These are phyloP conservation scores for Botryotinia globosa DNA, from an alignment of 2,329 filamentous ascomycete species.

Conservation along the genomic window DNA sequence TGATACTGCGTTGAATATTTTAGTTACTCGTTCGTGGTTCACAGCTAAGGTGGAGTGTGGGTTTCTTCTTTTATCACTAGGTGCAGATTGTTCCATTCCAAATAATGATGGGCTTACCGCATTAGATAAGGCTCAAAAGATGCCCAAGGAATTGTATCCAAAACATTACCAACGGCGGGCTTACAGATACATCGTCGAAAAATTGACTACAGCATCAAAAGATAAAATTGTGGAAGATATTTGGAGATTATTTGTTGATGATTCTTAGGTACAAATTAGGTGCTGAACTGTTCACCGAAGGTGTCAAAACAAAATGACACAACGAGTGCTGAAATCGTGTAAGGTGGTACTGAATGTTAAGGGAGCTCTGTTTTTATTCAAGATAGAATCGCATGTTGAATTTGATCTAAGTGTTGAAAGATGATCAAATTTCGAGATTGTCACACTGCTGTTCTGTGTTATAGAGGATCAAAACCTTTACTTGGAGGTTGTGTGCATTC, in stretches of 20 bases:
- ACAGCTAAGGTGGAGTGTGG: no score
- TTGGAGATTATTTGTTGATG: not conserved
- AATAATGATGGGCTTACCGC: not conserved
- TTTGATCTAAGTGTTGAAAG: fast-evolving
- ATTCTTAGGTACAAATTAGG: not conserved
- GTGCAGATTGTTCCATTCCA: not conserved
- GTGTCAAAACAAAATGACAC: not conserved
- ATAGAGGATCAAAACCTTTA: no score
- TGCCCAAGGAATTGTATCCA: no score
- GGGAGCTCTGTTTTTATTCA: no score
- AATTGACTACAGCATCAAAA: not conserved
- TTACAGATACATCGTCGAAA: not conserved
- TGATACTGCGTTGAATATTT: not conserved
- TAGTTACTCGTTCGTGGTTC: no score
- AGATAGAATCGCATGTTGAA: fast-evolving
- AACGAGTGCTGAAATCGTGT: not conserved
- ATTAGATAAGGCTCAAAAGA: not conserved
- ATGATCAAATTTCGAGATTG: fast-evolving
- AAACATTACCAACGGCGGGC: fast-evolving
- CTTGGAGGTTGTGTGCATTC: no score
- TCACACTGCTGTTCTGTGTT: fast-evolving
- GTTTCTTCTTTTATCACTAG: not conserved
- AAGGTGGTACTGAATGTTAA: not conserved
- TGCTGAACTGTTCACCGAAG: not conserved
- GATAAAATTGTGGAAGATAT: not conserved